A percentile compares a stretch with the other conserved stretches of the same genome.
phyloP scores from a whole-genome alignment of 257 asterid genomes.

The Solanum ossicruentum region DNA sequence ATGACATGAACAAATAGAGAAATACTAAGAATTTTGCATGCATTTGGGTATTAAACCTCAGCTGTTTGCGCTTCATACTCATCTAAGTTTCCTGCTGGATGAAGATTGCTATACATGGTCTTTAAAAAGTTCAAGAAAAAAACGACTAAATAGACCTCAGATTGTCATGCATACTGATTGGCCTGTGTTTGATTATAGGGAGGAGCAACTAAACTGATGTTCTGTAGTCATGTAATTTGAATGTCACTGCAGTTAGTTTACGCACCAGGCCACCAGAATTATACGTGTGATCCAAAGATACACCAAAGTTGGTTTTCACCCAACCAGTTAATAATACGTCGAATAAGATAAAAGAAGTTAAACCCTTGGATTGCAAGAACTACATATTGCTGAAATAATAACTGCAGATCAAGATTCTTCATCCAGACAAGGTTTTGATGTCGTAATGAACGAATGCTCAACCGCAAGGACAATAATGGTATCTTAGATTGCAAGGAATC shows the following conservation, averaged over 20 bases:
- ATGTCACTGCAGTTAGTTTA: neutral
- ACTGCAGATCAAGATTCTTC: constrained; percentile 5
- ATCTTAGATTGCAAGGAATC: neutral
- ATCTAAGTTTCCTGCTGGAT: neutral
- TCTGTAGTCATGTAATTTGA: neutral
- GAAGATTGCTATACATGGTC: neutral
- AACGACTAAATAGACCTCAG: neutral
- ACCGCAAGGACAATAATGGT: neutral
- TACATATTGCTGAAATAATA: neutral
- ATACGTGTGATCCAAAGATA: neutral
- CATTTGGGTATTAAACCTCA: neutral
- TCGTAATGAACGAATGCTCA: neutral
- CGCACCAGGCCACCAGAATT: neutral
- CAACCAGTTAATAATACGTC: neutral
- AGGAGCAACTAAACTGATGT: neutral
- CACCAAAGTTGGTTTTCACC: neutral
- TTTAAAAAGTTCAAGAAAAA: neutral
- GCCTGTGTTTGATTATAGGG: neutral
- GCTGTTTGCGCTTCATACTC: neutral
- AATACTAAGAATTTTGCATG: neutral
- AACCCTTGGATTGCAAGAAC: neutral
- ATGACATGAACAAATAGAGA: neutral
- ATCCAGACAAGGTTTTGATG: neutral
- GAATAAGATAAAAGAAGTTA: neutral
- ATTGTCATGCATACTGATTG: neutral